A percentile compares a stretch with the other conserved stretches of the same genome.
Conservation (phyloP, 2,329 filamentous ascomycete genomes). For the Verticillium klebahnii region DNA sequence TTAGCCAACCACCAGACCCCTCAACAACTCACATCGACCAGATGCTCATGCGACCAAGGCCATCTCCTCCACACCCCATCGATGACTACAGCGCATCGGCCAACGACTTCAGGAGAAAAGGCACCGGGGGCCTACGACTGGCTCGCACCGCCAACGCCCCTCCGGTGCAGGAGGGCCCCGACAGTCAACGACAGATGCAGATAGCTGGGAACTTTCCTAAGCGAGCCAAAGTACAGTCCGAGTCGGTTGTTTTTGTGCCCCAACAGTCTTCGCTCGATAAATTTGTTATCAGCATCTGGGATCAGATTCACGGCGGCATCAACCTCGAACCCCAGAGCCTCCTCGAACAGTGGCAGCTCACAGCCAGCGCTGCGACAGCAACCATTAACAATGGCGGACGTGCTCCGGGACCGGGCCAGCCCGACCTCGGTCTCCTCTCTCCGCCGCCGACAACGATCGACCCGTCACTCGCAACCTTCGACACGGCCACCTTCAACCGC, state of each 20-base stretch:
- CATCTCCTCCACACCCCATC: neutral
- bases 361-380: conserved; percentile 12
- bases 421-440: neutral
- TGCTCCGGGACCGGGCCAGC: neutral
- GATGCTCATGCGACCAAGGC: neutral
- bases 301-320: conserved; percentile 25
- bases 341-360: conserved; percentile 19
- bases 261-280: conserved; percentile 19
- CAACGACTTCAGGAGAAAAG: conserved; percentile 6
- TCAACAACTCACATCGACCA: neutral
- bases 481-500: conserved; percentile 19
- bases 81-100: neutral
- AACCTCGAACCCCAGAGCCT: conserved; percentile 22
- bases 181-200: conserved; percentile 13
- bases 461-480: neutral
- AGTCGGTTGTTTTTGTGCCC: conserved; percentile 6
- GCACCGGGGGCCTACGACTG: conserved; percentile 7
- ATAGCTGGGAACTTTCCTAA: conserved; percentile 14
- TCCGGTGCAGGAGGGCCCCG: conserved; percentile 8
- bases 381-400: conserved; percentile 12
- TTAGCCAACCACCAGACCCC: neutral
- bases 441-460: neutral
- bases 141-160: conserved; percentile 1
- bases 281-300: conserved; percentile 26
- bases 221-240: conserved; percentile 10